Base-by-base conservation (phyloP, 208 protist genomes). In the Acanthamoeba triangularis region DNA sequence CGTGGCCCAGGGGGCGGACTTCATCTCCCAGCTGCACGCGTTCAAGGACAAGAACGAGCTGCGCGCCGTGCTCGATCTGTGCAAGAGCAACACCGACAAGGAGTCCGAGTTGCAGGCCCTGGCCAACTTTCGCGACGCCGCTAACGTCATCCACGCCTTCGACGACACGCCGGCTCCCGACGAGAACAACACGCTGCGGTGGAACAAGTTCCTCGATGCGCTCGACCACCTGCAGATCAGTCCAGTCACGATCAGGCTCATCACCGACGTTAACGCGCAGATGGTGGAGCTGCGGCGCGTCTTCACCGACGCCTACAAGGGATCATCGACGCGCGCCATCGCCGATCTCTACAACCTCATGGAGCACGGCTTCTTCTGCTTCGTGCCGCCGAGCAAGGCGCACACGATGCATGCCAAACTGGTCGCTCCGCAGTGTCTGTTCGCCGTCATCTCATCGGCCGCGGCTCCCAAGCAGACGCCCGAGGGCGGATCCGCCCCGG, bases 71-170 rank as follows among this genome's bases (percentile, higher is more conserved):
- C 56, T 93, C 44, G 87, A 93, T 18, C 65, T 93, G 87, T 93
- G 87, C 37, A 93, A 35, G 87, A 74, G 65, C 65, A 93, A 93
- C 61, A 93, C 87, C 18, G 87, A 93, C 30, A 93, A 93, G 30
- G 87, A 93, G 35, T 69, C 65, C 10, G 87, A 93, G 44, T 35
- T 93, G 59, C 56, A 93, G 41, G 87, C 87, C 14, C 61, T 93
- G 37, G 59, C 30, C 30, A 93, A 93, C 44, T 93, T 93, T 59
- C 87, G 87, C 28, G 61, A 93, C 44, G 87, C 87, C 61, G 56
- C 56, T n/a, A 69, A 69, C 33, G 37, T 78, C 37, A 76, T 93
- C 65, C 28, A 69, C 30, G 44, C 56, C 59, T 93, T 93, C 23
- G 41, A 56, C 28, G 65, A 78, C n/a, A 47, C 49, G 3, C 52